Conservation (phyloP, 768 basidiomycete species). For the Rhodotorula kratochvilovae region DNA sequence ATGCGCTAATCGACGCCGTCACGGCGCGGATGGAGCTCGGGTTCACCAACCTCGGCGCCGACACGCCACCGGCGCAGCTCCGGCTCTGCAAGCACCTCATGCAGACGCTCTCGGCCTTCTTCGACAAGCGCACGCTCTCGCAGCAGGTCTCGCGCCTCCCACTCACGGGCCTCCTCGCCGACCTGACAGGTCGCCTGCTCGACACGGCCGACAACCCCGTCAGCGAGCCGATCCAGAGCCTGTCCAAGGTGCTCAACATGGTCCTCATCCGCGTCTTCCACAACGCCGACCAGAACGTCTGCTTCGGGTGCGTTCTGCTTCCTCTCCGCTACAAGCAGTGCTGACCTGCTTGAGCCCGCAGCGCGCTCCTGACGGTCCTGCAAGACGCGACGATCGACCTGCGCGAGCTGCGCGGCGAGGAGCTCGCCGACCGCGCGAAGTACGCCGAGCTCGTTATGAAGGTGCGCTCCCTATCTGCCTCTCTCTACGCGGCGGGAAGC, state of each 20-base stretch:
- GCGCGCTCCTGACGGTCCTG: slow-evolving; percentile 63
- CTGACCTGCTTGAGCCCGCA: slow-evolving; percentile 61
- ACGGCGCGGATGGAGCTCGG: slow-evolving; percentile 86
- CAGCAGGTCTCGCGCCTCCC: slow-evolving; percentile 81
- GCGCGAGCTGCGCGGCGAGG: slow-evolving; percentile 72
- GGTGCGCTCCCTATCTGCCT: slow-evolving; percentile 14
- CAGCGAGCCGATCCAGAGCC: slow-evolving; percentile 73
- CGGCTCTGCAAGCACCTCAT: slow-evolving; percentile 95
- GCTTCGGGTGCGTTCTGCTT: slow-evolving; percentile 66
- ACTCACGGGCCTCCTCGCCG: slow-evolving; percentile 79
- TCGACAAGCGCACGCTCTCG: slow-evolving; percentile 80
- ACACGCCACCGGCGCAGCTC: slow-evolving; percentile 54
- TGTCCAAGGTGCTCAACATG: slow-evolving; percentile 97
- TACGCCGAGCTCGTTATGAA: slow-evolving; percentile 45
- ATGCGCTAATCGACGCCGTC: slow-evolving; percentile 83
- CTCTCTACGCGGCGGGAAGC: neutral
- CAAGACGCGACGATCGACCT: slow-evolving; percentile 50
- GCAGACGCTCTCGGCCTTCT: slow-evolving; percentile 90
- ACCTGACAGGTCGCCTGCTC: slow-evolving; percentile 81
- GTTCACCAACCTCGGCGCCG: slow-evolving; percentile 56
- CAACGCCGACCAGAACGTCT: slow-evolving; percentile 75
- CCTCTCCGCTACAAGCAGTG: slow-evolving; percentile 40
- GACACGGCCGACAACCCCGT: slow-evolving; percentile 85
- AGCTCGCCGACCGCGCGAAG: slow-evolving; percentile 75
- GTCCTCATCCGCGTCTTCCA: slow-evolving; percentile 90